Evolutionary conservation across 179 eudicot species (phyloP).

Genomic region (Heliamphora ciliata): DNA sequence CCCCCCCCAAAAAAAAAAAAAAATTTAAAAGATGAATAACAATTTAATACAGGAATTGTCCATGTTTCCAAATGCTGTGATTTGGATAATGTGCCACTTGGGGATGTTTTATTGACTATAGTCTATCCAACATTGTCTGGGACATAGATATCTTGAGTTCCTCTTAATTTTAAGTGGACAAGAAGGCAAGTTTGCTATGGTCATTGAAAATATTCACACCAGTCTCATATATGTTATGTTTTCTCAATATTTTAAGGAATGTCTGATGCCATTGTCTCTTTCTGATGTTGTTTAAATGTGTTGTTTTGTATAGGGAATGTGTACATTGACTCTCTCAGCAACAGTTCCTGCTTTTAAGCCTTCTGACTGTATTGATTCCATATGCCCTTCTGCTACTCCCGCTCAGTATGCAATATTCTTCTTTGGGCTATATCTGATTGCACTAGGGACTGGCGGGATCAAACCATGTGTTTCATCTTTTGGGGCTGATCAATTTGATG

Average conservation of each 20-base stretch:
- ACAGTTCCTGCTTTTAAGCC: slow-evolving; percentile 32
- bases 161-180: not conserved
- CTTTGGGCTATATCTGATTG: slow-evolving; percentile 40
- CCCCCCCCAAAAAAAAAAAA: no score
- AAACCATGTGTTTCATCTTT: slow-evolving; percentile 52
- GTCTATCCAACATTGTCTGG: not conserved
- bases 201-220: no score
- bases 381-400: slow-evolving; percentile 38
- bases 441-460: slow-evolving; percentile 52
- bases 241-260: not conserved
- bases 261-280: not conserved
- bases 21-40: no score
- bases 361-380: slow-evolving; percentile 27
- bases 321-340: slow-evolving; percentile 41
- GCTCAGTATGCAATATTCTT: slow-evolving; percentile 31
- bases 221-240: slow-evolving; percentile 11
- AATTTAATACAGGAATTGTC: not conserved
- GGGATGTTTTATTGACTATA: not conserved
- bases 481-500: slow-evolving; percentile 59
- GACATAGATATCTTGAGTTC: not conserved
- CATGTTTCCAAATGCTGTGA: not conserved
- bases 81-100: not conserved
- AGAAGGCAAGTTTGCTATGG: not conserved
- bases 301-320: slow-evolving; percentile 37
- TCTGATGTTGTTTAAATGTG: not conserved